Conservation (phyloP, 2,329 filamentous ascomycete genomes). For the Hyphodiscus sp. region DNA sequence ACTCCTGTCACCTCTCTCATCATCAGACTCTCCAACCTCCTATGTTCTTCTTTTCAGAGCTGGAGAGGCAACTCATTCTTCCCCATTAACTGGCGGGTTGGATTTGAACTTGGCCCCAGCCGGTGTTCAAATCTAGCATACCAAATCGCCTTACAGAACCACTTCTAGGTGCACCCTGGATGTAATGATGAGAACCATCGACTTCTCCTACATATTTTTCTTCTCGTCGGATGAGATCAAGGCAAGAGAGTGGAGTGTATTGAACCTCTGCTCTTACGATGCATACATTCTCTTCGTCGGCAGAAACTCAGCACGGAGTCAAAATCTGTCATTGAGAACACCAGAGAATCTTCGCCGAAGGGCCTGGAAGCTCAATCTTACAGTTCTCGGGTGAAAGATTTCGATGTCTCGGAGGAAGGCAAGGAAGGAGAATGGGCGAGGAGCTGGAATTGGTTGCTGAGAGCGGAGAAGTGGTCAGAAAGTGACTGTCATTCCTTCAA, state of each 20-base stretch:
- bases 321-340: too few relatives aligned
- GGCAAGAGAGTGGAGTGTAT: constrained; percentile 28
- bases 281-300: constrained; percentile 26
- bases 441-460: constrained; percentile 21
- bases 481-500: too few relatives aligned
- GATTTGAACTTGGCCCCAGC: constrained; percentile 29
- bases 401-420: constrained; percentile 17
- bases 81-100: constrained; percentile 14
- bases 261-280: constrained; percentile 32
- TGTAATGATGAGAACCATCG: constrained; percentile 18
- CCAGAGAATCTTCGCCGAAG: neutral
- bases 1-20: too few relatives aligned
- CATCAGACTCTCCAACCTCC: too few relatives aligned
- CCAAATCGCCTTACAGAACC: constrained; percentile 25
- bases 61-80: constrained; percentile 17
- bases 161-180: neutral
- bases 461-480: constrained; percentile 23
- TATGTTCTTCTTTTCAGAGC: too few relatives aligned
- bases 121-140: constrained; percentile 37
- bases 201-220: constrained; percentile 32
- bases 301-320: neutral
- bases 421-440: constrained; percentile 12
- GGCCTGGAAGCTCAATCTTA: neutral
- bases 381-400: constrained; percentile 14
- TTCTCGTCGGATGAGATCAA: constrained; percentile 23